Evolutionary conservation across 257 asterid genomes (phyloP).

Genomic region (Avicennia marina): DNA sequence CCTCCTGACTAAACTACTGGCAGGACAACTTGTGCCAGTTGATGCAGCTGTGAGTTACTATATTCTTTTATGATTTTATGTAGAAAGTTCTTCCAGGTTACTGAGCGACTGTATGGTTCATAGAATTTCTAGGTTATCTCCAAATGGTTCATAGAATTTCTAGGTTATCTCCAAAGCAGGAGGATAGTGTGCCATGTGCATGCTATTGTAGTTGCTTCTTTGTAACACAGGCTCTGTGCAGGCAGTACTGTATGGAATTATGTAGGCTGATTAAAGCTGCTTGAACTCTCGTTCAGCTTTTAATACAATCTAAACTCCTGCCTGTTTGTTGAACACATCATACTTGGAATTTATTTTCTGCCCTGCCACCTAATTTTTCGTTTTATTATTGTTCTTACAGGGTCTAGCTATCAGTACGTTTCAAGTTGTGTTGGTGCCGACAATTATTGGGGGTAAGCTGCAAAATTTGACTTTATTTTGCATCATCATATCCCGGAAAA

Average conservation of each 20-base stretch:
- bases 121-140: constrained; percentile 6
- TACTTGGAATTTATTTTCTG: background rate
- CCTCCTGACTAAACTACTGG: constrained; percentile 85
- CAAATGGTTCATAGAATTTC: constrained; percentile 5
- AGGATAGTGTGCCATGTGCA: background rate
- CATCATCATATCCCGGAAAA: constrained; percentile 2
- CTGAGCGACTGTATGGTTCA: constrained; percentile 5
- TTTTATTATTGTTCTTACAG: constrained; percentile 32
- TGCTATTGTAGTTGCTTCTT: constrained; percentile 3
- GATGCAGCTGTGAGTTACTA: constrained; percentile 85
- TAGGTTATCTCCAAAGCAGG: background rate
- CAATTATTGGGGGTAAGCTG: constrained; percentile 84
- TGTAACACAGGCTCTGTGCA: background rate
- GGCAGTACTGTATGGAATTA: background rate
- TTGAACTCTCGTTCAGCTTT: background rate
- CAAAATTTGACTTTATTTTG: constrained; percentile 8
- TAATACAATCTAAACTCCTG: too few relatives aligned
- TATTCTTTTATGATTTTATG: background rate
- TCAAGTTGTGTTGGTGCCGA: constrained; percentile 93
- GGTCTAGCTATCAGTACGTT: constrained; percentile 96
- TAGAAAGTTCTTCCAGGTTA: background rate
- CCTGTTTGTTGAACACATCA: constrained; percentile 1
- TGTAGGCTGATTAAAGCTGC: background rate
- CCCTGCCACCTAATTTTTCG: background rate
- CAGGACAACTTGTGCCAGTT: constrained; percentile 98